phyloP scores from a whole-genome alignment of 2,329 filamentous ascomycete genomes.

The Pyrenophora tritici-repentis region DNA sequence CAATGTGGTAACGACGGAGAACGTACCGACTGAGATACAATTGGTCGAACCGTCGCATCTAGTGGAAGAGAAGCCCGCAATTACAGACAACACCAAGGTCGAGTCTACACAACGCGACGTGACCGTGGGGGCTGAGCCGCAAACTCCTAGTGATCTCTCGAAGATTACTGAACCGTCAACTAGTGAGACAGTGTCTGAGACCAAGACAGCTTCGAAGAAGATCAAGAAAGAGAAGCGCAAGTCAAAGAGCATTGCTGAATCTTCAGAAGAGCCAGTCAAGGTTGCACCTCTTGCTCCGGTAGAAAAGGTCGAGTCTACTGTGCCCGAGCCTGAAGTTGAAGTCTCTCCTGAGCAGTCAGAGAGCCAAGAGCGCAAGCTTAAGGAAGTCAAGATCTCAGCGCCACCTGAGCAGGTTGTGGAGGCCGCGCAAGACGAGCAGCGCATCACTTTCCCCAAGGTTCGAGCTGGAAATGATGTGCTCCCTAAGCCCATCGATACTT shows the following conservation, averaged over 20 bases:
- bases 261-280: conserved; percentile 3
- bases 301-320: not conserved
- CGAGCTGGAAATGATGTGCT: not conserved
- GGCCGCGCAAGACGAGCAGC: not conserved
- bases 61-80: not conserved
- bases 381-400: conserved; percentile 12
- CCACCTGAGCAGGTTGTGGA: not conserved
- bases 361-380: conserved; percentile 27
- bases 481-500: not conserved
- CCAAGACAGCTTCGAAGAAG: conserved; percentile 12
- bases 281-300: not conserved
- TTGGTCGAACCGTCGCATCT: not conserved
- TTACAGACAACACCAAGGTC: not conserved
- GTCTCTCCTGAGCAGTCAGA: conserved; percentile 19
- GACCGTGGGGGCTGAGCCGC: not conserved
- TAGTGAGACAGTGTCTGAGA: conserved; percentile 6
- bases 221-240: conserved; percentile 27
- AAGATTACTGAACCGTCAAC: not conserved
- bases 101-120: not conserved
- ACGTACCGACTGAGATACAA: not conserved
- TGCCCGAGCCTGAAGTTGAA: not conserved
- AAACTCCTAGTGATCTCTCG: not conserved
- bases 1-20: conserved; percentile 3
- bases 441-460: not conserved
- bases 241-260: conserved; percentile 10